phyloP scores from a whole-genome alignment of 129 eudicot species.

The Saussurea involucrata region DNA sequence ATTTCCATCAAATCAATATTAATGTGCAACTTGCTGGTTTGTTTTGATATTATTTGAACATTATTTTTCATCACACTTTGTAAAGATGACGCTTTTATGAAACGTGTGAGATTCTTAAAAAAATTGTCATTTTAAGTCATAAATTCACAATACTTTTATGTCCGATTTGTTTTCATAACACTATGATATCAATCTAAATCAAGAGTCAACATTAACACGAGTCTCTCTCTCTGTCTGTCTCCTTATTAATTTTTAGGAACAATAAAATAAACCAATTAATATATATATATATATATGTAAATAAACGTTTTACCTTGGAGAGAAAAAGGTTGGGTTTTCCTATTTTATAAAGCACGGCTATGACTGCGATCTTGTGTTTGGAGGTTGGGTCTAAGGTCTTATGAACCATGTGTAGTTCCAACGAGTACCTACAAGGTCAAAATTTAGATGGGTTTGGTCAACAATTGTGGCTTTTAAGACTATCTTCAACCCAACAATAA shows the following conservation, averaged over 20 bases:
- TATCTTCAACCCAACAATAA: too few species aligned
- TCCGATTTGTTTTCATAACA: too few species aligned
- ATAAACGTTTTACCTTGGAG: slow-evolving; percentile 39
- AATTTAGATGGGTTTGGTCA: neutral
- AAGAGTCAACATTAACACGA: neutral
- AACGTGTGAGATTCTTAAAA: too few species aligned
- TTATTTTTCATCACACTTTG: neutral
- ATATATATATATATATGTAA: neutral
- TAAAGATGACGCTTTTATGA: slow-evolving; percentile 13
- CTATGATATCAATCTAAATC: neutral
- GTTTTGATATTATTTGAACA: neutral
- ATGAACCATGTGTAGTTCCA: slow-evolving; percentile 80
- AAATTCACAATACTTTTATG: too few species aligned
- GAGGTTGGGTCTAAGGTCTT: slow-evolving; percentile 28
- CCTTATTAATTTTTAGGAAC: too few species aligned
- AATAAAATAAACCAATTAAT: neutral
- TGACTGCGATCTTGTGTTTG: slow-evolving; percentile 42
- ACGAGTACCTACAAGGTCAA: slow-evolving; percentile 33
- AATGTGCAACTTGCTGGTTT: neutral
- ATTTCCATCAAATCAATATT: neutral
- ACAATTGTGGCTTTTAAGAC: neutral
- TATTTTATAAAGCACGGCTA: slow-evolving; percentile 49
- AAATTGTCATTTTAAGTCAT: too few species aligned
- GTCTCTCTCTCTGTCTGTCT: too few species aligned
- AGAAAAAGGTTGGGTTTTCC: slow-evolving; percentile 57